phyloP scores from a whole-genome alignment of 2,329 filamentous ascomycete species.

The Plenodomus tracheiphilus region DNA sequence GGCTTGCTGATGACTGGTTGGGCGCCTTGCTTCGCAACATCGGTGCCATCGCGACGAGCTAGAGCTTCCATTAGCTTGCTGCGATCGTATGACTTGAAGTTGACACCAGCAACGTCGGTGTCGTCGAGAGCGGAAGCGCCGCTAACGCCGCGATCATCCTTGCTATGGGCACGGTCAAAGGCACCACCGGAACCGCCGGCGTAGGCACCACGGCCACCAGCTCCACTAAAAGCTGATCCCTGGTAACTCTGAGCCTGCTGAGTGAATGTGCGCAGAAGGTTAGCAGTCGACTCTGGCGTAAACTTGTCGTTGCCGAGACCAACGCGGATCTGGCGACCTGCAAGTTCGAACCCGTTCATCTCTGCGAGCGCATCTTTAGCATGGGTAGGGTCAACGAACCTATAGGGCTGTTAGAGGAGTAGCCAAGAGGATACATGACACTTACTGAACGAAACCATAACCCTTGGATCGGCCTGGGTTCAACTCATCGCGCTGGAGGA shows the following conservation, averaged over 20 bases:
- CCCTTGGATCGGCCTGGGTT: constrained; percentile 61
- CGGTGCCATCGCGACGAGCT: constrained; percentile 78
- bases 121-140: constrained; percentile 95
- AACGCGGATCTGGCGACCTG: constrained; percentile 94
- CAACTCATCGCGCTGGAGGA: constrained; percentile 96
- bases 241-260: constrained; percentile 67
- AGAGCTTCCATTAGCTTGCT: constrained; percentile 99
- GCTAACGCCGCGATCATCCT: constrained; percentile 84
- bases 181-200: constrained; percentile 69
- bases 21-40: constrained; percentile 52
- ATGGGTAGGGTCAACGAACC: constrained; percentile 86
- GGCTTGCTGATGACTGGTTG: constrained; percentile 64
- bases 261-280: constrained; percentile 88
- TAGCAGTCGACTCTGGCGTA: constrained; percentile 93
- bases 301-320: constrained; percentile 99
- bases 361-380: constrained; percentile 95
- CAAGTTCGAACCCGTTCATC: constrained; percentile 99
- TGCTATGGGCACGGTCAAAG: constrained; percentile 87
- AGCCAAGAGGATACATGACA: constrained; percentile 26
- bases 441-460: constrained; percentile 98
- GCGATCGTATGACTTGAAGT: constrained; percentile 99
- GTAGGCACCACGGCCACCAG: constrained; percentile 83
- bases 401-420: constrained; percentile 52
- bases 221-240: constrained; percentile 88
- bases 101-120: constrained; percentile 95